These are phyloP conservation scores for Fusarium miscanthi DNA, from an alignment of 2,329 filamentous ascomycete species.

Conservation along the genomic window DNA sequence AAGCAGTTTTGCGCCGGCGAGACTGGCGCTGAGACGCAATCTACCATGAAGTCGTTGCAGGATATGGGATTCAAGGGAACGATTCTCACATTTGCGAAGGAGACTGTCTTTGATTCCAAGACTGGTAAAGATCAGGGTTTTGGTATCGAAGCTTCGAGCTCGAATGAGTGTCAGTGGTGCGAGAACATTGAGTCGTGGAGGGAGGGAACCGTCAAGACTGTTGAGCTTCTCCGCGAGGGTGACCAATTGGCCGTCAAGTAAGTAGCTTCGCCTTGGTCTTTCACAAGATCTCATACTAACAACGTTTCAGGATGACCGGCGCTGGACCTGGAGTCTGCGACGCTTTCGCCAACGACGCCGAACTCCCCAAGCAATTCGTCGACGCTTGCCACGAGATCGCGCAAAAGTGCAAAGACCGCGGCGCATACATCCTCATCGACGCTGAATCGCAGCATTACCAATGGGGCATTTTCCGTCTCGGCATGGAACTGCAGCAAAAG, in stretches of 20 bases:
- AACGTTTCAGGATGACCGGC: constrained; percentile 52
- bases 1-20: constrained; percentile 69
- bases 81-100: constrained; percentile 66
- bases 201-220: constrained; percentile 48
- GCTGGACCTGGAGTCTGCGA: constrained; percentile 54
- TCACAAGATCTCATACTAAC: neutral
- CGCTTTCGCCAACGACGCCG: constrained; percentile 50
- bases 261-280: neutral
- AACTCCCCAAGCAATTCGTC: constrained; percentile 55
- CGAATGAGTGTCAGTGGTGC: constrained; percentile 53
- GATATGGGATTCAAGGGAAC: constrained; percentile 64
- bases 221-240: constrained; percentile 47
- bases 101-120: constrained; percentile 55
- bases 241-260: constrained; percentile 55
- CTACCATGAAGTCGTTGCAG: constrained; percentile 56
- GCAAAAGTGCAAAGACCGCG: constrained; percentile 51
- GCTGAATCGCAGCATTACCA: constrained; percentile 60
- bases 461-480: constrained; percentile 49
- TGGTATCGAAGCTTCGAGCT: constrained; percentile 51
- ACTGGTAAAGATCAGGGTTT: constrained; percentile 40
- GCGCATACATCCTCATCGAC: constrained; percentile 58
- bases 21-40: constrained; percentile 58
- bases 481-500: constrained; percentile 51
- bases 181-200: constrained; percentile 53
- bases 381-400: constrained; percentile 56